Conservation (phyloP, 208 protist species). For the Balamuthia mandrillaris region DNA sequence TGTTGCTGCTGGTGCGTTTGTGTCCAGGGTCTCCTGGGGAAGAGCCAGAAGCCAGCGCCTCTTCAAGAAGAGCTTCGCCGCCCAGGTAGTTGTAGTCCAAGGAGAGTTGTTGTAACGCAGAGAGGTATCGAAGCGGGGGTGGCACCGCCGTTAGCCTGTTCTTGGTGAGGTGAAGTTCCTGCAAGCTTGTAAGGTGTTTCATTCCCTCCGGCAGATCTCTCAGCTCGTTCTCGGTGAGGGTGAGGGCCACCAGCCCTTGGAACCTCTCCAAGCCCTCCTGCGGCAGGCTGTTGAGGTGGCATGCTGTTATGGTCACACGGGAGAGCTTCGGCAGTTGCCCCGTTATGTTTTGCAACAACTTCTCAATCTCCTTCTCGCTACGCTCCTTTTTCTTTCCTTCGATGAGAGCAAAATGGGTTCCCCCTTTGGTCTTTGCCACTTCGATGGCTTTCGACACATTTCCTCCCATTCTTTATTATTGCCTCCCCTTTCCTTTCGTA, state of each 20-base stretch:
- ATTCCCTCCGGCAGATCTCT: conserved; percentile 22
- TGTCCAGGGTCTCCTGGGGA: too few species aligned
- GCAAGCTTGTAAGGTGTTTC: conserved; percentile 14
- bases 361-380: conserved; percentile 21
- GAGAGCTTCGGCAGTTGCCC: conserved; percentile 29
- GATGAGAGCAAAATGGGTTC: conserved; percentile 30
- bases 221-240: conserved; percentile 34
- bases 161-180: conserved; percentile 40
- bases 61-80: too few species aligned
- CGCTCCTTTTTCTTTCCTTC: conserved; percentile 26
- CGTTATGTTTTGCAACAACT: conserved; percentile 7
- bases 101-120: too few species aligned
- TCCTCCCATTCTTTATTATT: conserved; percentile 17
- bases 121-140: too few species aligned
- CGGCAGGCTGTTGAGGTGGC: neutral
- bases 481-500: too few species aligned
- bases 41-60: too few species aligned
- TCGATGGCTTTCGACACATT: conserved; percentile 31
- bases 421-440: conserved; percentile 32
- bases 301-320: conserved; percentile 16
- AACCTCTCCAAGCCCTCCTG: conserved; percentile 11
- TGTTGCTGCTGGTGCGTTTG: too few species aligned
- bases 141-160: too few species aligned
- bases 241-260: conserved; percentile 16
- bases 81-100: too few species aligned